A percentile compares a stretch with the other conserved stretches of the same genome.
These are phyloP conservation scores for Ceratobasidium sp. DNA, from an alignment of 1,284 basidiomycete species.

Conservation along the genomic window DNA sequence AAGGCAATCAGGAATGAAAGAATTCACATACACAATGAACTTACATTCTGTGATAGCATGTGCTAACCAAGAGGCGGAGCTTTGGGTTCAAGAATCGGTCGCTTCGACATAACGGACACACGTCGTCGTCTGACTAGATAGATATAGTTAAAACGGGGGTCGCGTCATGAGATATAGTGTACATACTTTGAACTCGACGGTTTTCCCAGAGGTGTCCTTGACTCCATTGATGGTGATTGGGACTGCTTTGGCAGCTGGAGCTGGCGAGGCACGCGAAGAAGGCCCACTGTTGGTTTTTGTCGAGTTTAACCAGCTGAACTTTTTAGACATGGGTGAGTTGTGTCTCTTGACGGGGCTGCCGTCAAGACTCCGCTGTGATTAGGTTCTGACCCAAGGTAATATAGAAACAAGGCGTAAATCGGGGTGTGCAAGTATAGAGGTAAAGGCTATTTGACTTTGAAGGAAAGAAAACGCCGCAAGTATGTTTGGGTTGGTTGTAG, in stretches of 20 bases:
- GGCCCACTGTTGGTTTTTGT: constrained; percentile 36
- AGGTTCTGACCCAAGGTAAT: too few relatives aligned
- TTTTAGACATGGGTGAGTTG: constrained; percentile 30
- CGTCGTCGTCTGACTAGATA: constrained; percentile 85
- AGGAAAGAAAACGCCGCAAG: neutral
- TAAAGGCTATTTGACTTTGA: neutral
- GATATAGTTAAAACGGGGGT: neutral
- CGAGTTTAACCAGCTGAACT: constrained; percentile 40
- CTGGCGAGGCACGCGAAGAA: constrained; percentile 40
- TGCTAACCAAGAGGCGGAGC: constrained; percentile 90
- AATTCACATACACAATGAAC: constrained; percentile 49
- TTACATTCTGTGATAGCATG: constrained; percentile 99
- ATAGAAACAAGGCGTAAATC: too few relatives aligned
- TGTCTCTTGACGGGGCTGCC: neutral
- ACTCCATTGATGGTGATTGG: constrained; percentile 61
- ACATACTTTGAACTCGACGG: constrained; percentile 79
- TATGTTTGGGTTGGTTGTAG: neutral
- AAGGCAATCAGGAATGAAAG: constrained; percentile 32
- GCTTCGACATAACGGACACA: constrained; percentile 97
- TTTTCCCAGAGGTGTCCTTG: constrained; percentile 82
- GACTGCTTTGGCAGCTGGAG: constrained; percentile 30
- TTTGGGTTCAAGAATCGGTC: constrained; percentile 97
- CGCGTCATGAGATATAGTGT: neutral
- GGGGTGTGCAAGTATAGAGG: neutral
- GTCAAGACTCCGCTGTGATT: too few relatives aligned